Conservation (phyloP, 305 asterid genomes). For the Andrographis paniculata region DNA sequence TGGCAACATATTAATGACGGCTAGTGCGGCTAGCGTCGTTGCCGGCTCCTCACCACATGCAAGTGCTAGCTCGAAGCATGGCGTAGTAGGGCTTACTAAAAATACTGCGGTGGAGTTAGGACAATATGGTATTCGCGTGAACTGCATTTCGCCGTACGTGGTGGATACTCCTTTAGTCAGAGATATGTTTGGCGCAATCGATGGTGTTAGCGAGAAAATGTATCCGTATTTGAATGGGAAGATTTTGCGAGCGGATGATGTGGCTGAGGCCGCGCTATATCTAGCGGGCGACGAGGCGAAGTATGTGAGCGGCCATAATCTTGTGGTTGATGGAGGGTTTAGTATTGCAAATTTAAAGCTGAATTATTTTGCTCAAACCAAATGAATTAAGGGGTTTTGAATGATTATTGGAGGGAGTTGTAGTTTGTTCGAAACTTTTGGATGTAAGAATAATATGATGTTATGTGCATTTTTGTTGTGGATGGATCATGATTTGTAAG, state of each 20-base stretch:
- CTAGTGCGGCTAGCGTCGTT: constrained; percentile 8
- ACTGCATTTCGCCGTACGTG: constrained; percentile 19
- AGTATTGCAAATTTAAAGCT: constrained; percentile 7
- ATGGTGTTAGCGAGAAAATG: neutral
- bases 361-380: too few relatives aligned
- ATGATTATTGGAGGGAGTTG: too few relatives aligned
- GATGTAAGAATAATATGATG: too few relatives aligned
- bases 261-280: constrained; percentile 18
- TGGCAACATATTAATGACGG: constrained; percentile 17
- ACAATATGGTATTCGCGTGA: constrained; percentile 18
- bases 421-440: too few relatives aligned
- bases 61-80: constrained; percentile 18
- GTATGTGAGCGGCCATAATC: constrained; percentile 20
- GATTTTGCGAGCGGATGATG: constrained; percentile 14
- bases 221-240: constrained; percentile 14
- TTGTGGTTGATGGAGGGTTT: constrained; percentile 20
- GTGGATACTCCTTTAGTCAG: constrained; percentile 5
- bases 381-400: too few relatives aligned
- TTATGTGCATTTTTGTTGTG: too few relatives aligned
- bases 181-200: neutral
- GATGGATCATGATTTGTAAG: too few relatives aligned
- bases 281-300: constrained; percentile 21
- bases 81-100: constrained; percentile 17
- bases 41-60: constrained; percentile 18
- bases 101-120: constrained; percentile 19